These are phyloP conservation scores for Penicillium verhagenii DNA, from an alignment of 495 filamentous ascomycete species.

Conservation along the genomic window DNA sequence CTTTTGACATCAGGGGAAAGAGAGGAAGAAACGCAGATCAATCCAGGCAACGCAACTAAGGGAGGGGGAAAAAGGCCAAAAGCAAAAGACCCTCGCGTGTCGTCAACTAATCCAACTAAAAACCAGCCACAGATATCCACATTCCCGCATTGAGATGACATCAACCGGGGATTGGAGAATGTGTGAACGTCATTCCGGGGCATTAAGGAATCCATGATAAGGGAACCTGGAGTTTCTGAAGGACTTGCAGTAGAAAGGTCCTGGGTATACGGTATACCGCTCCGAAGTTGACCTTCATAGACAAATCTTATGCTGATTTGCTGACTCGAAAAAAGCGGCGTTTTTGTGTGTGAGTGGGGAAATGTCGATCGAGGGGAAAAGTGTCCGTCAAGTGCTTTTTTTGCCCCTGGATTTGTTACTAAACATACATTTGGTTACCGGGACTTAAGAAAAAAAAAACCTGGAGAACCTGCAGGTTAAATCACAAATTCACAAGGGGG, in stretches of 20 bases:
- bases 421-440: too few relatives aligned
- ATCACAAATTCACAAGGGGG: too few relatives aligned
- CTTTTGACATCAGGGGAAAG: background rate
- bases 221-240: too few relatives aligned
- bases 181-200: conserved; percentile 7
- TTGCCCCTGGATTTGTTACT: background rate
- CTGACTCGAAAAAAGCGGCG: too few relatives aligned
- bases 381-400: background rate
- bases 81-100: conserved; percentile 8
- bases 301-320: too few relatives aligned
- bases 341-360: background rate
- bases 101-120: background rate
- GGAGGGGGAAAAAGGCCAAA: background rate
- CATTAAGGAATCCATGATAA: background rate
- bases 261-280: too few relatives aligned
- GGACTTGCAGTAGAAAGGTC: background rate
- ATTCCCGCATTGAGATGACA: conserved; percentile 19
- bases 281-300: too few relatives aligned
- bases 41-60: background rate
- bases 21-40: background rate
- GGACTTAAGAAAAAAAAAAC: too few relatives aligned
- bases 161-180: conserved; percentile 13
- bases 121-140: conserved; percentile 9
- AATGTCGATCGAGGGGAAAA: background rate
- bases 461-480: too few relatives aligned